Conservation (phyloP, 129 eudicot species). For the Lactuca saligna region DNA sequence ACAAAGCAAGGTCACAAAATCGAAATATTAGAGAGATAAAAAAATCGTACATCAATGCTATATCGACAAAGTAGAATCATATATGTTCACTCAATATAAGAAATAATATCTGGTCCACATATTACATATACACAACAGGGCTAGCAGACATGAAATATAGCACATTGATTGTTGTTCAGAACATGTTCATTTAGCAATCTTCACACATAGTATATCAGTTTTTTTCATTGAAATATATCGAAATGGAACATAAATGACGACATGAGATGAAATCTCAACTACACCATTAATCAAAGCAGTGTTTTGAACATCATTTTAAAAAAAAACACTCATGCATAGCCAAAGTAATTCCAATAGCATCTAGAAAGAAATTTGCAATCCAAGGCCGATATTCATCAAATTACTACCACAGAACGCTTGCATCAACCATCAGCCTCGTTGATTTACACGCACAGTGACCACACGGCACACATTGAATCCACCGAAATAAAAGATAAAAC, state of each 20-base stretch:
- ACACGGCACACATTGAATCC: constrained; percentile 4
- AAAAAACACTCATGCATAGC: constrained; percentile 6
- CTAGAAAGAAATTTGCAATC: constrained; percentile 13
- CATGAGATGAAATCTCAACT: constrained; percentile 17
- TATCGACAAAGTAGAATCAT: too few species aligned
- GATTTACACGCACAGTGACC: too few species aligned
- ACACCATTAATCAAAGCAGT: background rate
- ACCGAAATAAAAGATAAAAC: too few species aligned
- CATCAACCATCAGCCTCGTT: too few species aligned
- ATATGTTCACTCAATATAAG: too few species aligned
- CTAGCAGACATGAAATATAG: constrained; percentile 3
- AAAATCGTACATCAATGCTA: too few species aligned
- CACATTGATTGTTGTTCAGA: background rate
- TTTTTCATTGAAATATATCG: background rate
- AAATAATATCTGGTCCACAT: too few species aligned
- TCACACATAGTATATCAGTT: too few species aligned
- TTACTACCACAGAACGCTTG: too few species aligned
- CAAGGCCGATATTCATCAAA: background rate
- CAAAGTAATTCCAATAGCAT: background rate
- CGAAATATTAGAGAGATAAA: too few species aligned
- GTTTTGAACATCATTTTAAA: background rate
- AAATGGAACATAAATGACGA: background rate
- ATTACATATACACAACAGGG: too few species aligned
- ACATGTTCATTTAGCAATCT: constrained; percentile 8
- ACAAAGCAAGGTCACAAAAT: too few species aligned